Conservation (phyloP, 164 flowering plant genomes). For the Stephania cephalantha region DNA sequence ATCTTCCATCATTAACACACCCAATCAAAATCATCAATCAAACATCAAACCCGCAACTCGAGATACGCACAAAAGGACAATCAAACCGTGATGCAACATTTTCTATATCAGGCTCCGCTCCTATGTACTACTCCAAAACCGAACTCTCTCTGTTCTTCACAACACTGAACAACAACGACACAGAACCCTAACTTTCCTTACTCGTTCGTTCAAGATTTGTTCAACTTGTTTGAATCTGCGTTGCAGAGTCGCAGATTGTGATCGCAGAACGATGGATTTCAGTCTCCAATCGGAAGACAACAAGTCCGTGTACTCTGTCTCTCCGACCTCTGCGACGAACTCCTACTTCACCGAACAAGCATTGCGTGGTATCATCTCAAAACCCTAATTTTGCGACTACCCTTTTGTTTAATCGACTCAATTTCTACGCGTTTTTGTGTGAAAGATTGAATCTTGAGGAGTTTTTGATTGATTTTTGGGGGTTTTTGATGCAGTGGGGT, state of each 20-base stretch:
- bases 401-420: background rate
- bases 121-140: no score
- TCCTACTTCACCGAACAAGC: conserved; percentile 17
- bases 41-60: no score
- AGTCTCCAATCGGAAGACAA: background rate
- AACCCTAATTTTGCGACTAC: background rate
- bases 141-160: no score
- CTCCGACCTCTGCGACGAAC: conserved; percentile 7
- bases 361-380: conserved; percentile 9
- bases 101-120: no score
- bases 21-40: no score
- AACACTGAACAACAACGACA: no score
- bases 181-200: background rate
- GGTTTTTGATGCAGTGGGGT: conserved; percentile 8
- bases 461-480: background rate
- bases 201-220: background rate
- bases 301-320: background rate
- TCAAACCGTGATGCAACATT: no score
- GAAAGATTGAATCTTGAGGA: background rate
- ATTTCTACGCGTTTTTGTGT: no score
- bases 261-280: conserved; percentile 6
- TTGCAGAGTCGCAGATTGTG: no score
- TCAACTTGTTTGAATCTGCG: background rate
- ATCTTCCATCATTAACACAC: no score
- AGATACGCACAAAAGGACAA: no score